Conservation (phyloP, 1,139 yeast genomes). For the Kluyveromyces sp. region DNA sequence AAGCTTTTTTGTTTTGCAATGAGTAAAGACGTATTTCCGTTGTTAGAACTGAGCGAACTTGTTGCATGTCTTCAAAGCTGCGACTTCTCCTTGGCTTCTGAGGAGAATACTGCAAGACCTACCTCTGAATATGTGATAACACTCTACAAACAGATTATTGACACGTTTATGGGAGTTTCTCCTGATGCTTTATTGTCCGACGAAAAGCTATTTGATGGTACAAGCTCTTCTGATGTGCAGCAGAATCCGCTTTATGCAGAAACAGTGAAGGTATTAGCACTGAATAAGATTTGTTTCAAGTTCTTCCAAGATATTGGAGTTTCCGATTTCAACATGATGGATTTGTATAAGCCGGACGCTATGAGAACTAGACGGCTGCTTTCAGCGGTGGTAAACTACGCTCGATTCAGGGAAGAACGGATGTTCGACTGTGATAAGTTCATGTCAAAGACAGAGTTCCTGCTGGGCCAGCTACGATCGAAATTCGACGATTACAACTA, state of each 20-base stretch:
- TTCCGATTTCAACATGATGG: slow-evolving; percentile 66
- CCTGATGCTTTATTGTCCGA: slow-evolving; percentile 37
- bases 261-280: slow-evolving; percentile 43
- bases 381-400: slow-evolving; percentile 82
- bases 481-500: slow-evolving; percentile 37
- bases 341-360: slow-evolving; percentile 65
- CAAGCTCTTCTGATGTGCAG: slow-evolving; percentile 24
- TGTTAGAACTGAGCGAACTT: slow-evolving; percentile 59
- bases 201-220: slow-evolving; percentile 12
- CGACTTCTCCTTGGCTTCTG: slow-evolving; percentile 51
- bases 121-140: slow-evolving; percentile 54
- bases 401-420: slow-evolving; percentile 74
- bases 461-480: slow-evolving; percentile 39
- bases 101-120: slow-evolving; percentile 60
- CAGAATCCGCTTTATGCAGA: slow-evolving; percentile 29
- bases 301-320: slow-evolving; percentile 72
- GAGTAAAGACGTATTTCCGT: slow-evolving; percentile 47
- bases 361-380: slow-evolving; percentile 54
- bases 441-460: slow-evolving; percentile 47
- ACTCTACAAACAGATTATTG: slow-evolving; percentile 65
- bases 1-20: too few relatives aligned
- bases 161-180: slow-evolving; percentile 58
- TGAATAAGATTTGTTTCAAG: slow-evolving; percentile 53
- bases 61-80: slow-evolving; percentile 56
- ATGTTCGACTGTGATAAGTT: slow-evolving; percentile 56